phyloP scores from a whole-genome alignment of 768 basidiomycete species.

The Hericium rajendrae region DNA sequence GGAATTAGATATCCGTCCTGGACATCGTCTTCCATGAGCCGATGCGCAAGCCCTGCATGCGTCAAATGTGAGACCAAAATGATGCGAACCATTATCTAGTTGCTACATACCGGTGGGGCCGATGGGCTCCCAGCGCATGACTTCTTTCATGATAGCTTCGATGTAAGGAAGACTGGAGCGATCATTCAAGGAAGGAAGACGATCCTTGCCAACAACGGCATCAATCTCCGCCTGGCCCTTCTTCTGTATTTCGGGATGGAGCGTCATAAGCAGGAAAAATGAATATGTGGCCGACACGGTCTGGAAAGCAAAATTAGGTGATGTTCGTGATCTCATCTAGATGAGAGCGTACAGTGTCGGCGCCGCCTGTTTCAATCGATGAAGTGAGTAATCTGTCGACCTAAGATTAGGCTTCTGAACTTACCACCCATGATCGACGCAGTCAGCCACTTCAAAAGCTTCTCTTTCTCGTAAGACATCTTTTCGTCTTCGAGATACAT shows the following conservation, averaged over 20 bases:
- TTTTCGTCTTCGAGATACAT: conserved; percentile 6
- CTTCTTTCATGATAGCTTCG: conserved; percentile 18
- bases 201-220: conserved; percentile 15
- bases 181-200: conserved; percentile 19
- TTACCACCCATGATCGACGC: neutral
- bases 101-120: neutral
- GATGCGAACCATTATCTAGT: too few relatives aligned
- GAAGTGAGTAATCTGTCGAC: neutral
- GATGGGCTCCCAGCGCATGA: conserved; percentile 6
- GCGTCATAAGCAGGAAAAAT: conserved; percentile 10
- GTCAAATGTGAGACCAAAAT: too few relatives aligned
- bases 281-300: neutral
- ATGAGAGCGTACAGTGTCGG: conserved; percentile 1
- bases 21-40: conserved; percentile 1
- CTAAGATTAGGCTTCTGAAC: neutral
- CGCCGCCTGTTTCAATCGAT: neutral
- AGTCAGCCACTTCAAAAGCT: conserved; percentile 16
- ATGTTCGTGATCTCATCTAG: neutral
- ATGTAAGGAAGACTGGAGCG: conserved; percentile 19
- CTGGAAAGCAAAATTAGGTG: neutral
- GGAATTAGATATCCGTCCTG: conserved; percentile 13
- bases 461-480: conserved; percentile 6
- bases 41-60: neutral
- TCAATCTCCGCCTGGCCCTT: conserved; percentile 21
- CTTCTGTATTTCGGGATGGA: conserved; percentile 7